Evolutionary conservation across 140 eudicot genomes (phyloP).

Genomic region (Oenanthe javanica): DNA sequence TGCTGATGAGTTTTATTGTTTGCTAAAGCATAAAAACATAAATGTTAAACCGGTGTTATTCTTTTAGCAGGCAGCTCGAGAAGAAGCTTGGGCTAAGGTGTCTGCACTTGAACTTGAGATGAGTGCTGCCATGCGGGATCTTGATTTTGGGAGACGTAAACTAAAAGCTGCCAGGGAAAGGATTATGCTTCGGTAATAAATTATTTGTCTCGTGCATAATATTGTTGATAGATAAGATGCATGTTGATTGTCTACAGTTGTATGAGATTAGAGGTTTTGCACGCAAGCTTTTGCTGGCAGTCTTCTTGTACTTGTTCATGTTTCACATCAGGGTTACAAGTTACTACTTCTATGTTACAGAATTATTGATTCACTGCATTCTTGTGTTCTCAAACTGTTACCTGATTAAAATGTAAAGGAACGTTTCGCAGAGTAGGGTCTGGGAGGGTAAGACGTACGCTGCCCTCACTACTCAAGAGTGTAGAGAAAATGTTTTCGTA

Average conservation of each 20-base stretch:
- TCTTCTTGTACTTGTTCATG: not conserved
- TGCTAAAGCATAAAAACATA: conserved; percentile 4
- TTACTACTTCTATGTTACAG: not conserved
- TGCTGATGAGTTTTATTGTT: not conserved
- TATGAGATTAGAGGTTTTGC: not conserved
- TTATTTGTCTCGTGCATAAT: not conserved
- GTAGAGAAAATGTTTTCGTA: not conserved
- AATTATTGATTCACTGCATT: not conserved
- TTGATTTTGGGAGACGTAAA: conserved; percentile 76
- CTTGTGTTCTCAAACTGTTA: not conserved
- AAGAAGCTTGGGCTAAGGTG: conserved; percentile 99
- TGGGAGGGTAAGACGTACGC: not conserved
- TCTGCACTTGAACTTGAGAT: conserved; percentile 87
- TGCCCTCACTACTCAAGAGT: no score
- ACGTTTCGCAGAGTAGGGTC: not conserved
- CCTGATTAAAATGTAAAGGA: not conserved
- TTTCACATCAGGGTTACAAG: not conserved
- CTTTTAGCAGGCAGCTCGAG: conserved; percentile 99
- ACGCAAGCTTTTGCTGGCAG: not conserved
- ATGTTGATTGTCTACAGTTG: not conserved
- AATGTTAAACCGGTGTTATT: conserved; percentile 31
- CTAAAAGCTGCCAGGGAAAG: conserved; percentile 88
- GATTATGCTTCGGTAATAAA: conserved; percentile 85
- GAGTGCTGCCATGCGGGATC: conserved; percentile 84
- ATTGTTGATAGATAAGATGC: not conserved